These are phyloP conservation scores for Botrytis cinerea DNA, from an alignment of 2,329 filamentous ascomycete species.

Conservation along the genomic window DNA sequence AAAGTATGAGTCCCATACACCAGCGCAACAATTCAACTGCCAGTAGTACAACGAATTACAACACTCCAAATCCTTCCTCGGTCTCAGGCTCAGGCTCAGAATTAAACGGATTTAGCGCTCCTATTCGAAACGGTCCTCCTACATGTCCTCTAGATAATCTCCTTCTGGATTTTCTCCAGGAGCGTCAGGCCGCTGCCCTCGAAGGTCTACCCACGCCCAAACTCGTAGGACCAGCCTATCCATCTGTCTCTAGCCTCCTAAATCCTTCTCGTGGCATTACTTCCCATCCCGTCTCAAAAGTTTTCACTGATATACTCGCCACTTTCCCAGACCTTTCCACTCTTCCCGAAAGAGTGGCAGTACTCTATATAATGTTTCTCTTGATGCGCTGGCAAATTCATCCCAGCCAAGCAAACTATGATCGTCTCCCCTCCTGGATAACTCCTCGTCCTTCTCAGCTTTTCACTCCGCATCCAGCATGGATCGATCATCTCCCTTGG, in stretches of 20 bases:
- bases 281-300: slow-evolving; percentile 77
- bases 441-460: slow-evolving; percentile 68
- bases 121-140: slow-evolving; percentile 61
- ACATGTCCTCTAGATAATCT: slow-evolving; percentile 78
- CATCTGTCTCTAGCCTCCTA: slow-evolving; percentile 75
- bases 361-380: slow-evolving; percentile 84
- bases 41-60: slow-evolving; percentile 34
- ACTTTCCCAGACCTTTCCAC: slow-evolving; percentile 79
- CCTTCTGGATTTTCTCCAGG: slow-evolving; percentile 76
- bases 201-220: slow-evolving; percentile 65
- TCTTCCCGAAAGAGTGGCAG: slow-evolving; percentile 80
- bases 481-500: slow-evolving; percentile 83
- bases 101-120: slow-evolving; percentile 33
- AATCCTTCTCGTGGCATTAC: slow-evolving; percentile 64
- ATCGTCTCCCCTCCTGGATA: slow-evolving; percentile 73
- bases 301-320: slow-evolving; percentile 81
- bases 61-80: slow-evolving; percentile 29
- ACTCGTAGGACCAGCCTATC: slow-evolving; percentile 75
- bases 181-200: slow-evolving; percentile 65
- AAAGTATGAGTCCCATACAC: slow-evolving; percentile 30
- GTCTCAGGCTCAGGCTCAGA: slow-evolving; percentile 36
- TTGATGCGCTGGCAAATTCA: slow-evolving; percentile 83
- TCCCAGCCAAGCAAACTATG: slow-evolving; percentile 77
- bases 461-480: slow-evolving; percentile 69
- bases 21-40: slow-evolving; percentile 35